Base-by-base conservation (phyloP, 768 basidiomycete species). In the Amanita pallidorosea region DNA sequence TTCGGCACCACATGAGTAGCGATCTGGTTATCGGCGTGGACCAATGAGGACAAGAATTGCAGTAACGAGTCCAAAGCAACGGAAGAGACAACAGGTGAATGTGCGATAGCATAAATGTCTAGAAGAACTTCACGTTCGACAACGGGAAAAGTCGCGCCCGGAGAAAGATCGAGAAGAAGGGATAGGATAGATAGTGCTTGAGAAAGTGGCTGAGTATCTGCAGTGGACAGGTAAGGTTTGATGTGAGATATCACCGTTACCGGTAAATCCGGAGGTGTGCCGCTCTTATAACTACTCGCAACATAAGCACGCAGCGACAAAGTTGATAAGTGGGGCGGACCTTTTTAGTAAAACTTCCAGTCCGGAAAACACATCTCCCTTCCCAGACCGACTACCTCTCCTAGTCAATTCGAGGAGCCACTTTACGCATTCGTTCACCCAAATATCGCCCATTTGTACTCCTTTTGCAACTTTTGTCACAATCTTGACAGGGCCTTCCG, bases 391-490 rank as follows among this genome's bases (percentile, higher is more conserved):
- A 43, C 88, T 87, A 55, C 83, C 88, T 67, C 84, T 89, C 66
- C 77, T 80, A 54, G 95, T 63, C 20, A 96, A 62, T 5, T 73
- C 72, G 61, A 88, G 75, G 17, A 86, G 69, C 80, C 88, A 91
- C 27, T 86, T 78, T 15, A 94, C 69, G 55, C 82, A 85, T 5
- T 80, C 80, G 49, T 85, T 81, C 11, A 92, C 80, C 93, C 94
- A 98, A 11, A 73, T 69, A 60, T 87, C 83, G 18, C 76, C 73
- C 43, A 88, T 71, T 17, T 76, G 71, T 33, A 85, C 85, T 51
- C 85, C 82, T 48, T 64, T 79, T 17, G 89, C 89, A n/a, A 95
- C 88, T 52, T 81, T 82, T 5, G 78, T 85, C 45, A 96, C 84
- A 31, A 91, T 89, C 55, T 73, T 81, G 45, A 98, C 85, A 17